A percentile compares a stretch with the other conserved stretches of the same genome.
Evolutionary conservation across 2,329 filamentous ascomycete genomes (phyloP).

Genomic region (Tolypocladium tropicale): DNA sequence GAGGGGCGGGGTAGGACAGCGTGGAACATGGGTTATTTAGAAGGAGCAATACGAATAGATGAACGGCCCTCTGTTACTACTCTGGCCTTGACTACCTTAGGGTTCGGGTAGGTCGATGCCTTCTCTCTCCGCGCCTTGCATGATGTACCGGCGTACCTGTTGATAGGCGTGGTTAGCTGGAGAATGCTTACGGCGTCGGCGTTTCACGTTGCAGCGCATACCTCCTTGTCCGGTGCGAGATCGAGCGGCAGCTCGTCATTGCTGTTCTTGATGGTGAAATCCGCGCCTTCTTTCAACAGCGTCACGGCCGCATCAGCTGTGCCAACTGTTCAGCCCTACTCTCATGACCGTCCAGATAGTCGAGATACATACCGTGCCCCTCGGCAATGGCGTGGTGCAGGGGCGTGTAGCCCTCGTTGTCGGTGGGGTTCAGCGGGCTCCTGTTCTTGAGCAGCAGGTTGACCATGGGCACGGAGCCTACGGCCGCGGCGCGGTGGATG

Average conservation of each 20-base stretch:
- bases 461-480: conserved; percentile 81
- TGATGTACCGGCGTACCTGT: conserved; percentile 65
- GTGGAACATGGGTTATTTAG: not conserved
- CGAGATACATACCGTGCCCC: conserved; percentile 45
- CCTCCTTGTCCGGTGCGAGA: conserved; percentile 77
- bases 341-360: not conserved
- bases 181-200: not conserved
- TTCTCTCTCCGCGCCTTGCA: conserved; percentile 71
- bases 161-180: conserved; percentile 2
- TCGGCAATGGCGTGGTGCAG: conserved; percentile 82
- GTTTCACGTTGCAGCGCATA: conserved; percentile 26
- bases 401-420: conserved; percentile 74
- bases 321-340: not conserved
- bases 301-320: conserved; percentile 73
- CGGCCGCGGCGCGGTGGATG: conserved; percentile 82
- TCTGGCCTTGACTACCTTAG: not conserved
- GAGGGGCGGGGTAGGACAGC: too few species aligned
- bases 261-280: conserved; percentile 63
- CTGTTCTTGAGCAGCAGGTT: conserved; percentile 64
- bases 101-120: conserved; percentile 51
- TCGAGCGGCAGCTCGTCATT: conserved; percentile 67
- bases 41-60: not conserved
- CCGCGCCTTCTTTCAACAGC: conserved; percentile 75
- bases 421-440: conserved; percentile 76
- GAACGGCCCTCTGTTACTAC: not conserved